phyloP scores from a whole-genome alignment of 805 yeast genomes.

The Wickerhamiella qilinensis region DNA sequence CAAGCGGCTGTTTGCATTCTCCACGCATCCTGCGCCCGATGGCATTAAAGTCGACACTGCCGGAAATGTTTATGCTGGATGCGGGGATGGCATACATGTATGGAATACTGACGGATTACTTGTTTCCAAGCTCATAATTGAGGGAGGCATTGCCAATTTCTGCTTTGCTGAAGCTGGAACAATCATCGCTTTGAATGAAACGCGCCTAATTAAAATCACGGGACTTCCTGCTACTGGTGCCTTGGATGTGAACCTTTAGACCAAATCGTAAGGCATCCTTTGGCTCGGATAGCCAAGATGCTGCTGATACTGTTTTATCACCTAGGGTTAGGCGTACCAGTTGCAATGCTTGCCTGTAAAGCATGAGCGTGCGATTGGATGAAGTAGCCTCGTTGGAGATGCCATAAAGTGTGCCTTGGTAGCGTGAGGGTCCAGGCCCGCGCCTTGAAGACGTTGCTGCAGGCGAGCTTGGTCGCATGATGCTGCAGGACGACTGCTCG shows the following conservation, averaged over 20 bases:
- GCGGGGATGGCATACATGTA: constrained; percentile 18
- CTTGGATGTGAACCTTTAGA: not conserved
- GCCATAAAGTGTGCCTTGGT: too few species aligned
- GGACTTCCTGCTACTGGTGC: not conserved
- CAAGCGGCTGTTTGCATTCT: constrained; percentile 17
- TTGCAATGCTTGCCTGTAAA: too few species aligned
- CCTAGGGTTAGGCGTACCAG: too few species aligned
- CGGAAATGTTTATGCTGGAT: constrained; percentile 19
- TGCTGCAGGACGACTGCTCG: too few species aligned
- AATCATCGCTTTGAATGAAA: constrained; percentile 14
- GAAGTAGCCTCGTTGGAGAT: too few species aligned
- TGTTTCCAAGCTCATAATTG: constrained; percentile 15
- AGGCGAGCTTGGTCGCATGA: too few species aligned
- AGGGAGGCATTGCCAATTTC: constrained; percentile 18
- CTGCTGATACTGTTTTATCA: too few species aligned
- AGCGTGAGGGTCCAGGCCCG: too few species aligned
- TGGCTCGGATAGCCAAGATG: too few species aligned
- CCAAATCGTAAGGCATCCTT: too few species aligned
- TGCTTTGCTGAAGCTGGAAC: constrained; percentile 16
- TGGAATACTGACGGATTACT: constrained; percentile 16
- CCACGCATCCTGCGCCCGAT: constrained; percentile 17
- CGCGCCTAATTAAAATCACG: constrained; percentile 1
- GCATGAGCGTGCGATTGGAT: too few species aligned
- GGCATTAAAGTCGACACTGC: constrained; percentile 17
- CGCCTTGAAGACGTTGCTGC: too few species aligned